phyloP scores from a whole-genome alignment of 225 moss, liverwort and hornwort species.

The Pseudoscleropodium purum region DNA sequence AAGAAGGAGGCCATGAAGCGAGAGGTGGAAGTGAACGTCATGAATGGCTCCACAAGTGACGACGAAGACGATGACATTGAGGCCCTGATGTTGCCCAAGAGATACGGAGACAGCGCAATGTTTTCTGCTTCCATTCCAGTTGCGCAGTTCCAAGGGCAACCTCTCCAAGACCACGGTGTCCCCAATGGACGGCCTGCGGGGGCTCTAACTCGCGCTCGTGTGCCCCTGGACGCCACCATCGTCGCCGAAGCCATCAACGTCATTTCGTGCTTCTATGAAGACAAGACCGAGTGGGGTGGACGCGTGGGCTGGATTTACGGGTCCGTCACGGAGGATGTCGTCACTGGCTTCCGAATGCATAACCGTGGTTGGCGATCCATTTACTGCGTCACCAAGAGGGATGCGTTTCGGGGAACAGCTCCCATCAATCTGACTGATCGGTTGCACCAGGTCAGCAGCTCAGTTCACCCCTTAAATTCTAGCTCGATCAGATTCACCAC shows the following conservation, averaged over 20 bases:
- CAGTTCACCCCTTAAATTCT: neutral
- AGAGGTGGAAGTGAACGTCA: conserved; percentile 39
- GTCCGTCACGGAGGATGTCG: conserved; percentile 89
- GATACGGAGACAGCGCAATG: conserved; percentile 49
- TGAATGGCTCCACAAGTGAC: conserved; percentile 35
- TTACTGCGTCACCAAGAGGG: conserved; percentile 83
- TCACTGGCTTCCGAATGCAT: conserved; percentile 92
- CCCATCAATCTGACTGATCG: conserved; percentile 94
- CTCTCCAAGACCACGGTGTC: conserved; percentile 58
- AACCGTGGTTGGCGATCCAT: conserved; percentile 94
- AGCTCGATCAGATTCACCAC: neutral
- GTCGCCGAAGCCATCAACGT: conserved; percentile 91
- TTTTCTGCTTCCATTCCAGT: conserved; percentile 68
- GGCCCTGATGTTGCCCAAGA: conserved; percentile 61
- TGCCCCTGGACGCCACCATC: conserved; percentile 70
- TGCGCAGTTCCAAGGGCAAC: conserved; percentile 60
- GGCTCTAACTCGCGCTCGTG: conserved; percentile 52
- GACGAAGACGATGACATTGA: conserved; percentile 52
- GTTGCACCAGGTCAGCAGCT: conserved; percentile 56
- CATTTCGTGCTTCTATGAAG: conserved; percentile 87
- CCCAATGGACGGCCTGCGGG: conserved; percentile 57
- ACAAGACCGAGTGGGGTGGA: conserved; percentile 87
- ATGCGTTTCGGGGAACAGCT: conserved; percentile 85
- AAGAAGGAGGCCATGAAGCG: conserved; percentile 36
- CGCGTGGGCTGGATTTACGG: conserved; percentile 96